Evolutionary conservation across 2,329 filamentous ascomycete species (phyloP).

Genomic region (Grosmannia serpens): DNA sequence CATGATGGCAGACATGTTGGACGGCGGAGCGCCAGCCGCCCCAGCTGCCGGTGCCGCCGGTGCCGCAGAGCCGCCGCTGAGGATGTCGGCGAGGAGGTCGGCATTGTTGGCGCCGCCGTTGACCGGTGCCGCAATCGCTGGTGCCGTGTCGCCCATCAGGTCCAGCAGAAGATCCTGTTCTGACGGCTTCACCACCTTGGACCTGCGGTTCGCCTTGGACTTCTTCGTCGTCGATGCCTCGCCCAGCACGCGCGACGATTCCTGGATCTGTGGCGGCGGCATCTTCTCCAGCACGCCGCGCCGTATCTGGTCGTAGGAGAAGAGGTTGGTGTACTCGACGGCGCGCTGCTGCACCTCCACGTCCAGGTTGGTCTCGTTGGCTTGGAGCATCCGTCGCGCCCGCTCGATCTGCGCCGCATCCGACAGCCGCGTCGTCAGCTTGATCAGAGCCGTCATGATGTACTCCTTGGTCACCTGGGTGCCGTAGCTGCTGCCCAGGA

Average conservation of each 20-base stretch:
- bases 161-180: slow-evolving; percentile 89
- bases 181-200: slow-evolving; percentile 68
- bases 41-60: slow-evolving; percentile 36
- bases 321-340: slow-evolving; percentile 93
- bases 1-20: slow-evolving; percentile 67
- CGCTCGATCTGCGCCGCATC: slow-evolving; percentile 80
- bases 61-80: slow-evolving; percentile 45
- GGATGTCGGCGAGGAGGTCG: slow-evolving; percentile 82
- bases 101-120: slow-evolving; percentile 60
- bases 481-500: slow-evolving; percentile 89
- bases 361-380: slow-evolving; percentile 75
- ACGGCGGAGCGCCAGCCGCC: slow-evolving; percentile 36
- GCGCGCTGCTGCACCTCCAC: slow-evolving; percentile 94
- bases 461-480: slow-evolving; percentile 89
- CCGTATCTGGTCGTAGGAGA: slow-evolving; percentile 76
- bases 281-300: slow-evolving; percentile 92
- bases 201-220: slow-evolving; percentile 60
- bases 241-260: slow-evolving; percentile 83
- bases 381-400: slow-evolving; percentile 64
- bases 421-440: slow-evolving; percentile 77
- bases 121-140: slow-evolving; percentile 41
- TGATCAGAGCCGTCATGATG: slow-evolving; percentile 89
- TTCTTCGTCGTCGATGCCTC: slow-evolving; percentile 53
- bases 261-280: slow-evolving; percentile 93
- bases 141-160: slow-evolving; percentile 69